phyloP scores from a whole-genome alignment of 192 early-diverging fungal species.

The Thoreauomyces humboldtii region DNA sequence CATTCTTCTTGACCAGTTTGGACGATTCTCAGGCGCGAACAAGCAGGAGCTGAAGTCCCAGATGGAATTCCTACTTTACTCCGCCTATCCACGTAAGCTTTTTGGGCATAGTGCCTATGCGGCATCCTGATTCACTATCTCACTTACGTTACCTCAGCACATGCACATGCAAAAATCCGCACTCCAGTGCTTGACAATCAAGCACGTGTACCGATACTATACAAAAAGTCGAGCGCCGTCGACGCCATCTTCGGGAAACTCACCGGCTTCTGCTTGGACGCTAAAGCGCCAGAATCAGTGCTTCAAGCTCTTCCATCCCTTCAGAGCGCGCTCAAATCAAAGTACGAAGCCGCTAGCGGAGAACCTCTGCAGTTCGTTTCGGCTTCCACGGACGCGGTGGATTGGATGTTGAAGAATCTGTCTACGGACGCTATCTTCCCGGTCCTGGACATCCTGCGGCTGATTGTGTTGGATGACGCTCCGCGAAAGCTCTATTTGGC shows the following conservation, averaged over 20 bases:
- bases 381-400: conserved; percentile 30
- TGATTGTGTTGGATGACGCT: conserved; percentile 47
- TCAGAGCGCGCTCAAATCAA: conserved; percentile 29
- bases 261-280: conserved; percentile 5
- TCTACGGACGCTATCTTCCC: conserved; percentile 58
- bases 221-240: conserved; percentile 35
- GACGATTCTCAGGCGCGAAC: conserved; percentile 65
- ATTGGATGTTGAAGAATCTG: conserved; percentile 34
- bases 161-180: conserved; percentile 52
- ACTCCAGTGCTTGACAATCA: conserved; percentile 41
- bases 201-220: conserved; percentile 35
- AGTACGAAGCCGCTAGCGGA: conserved; percentile 4
- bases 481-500: conserved; percentile 48
- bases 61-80: conserved; percentile 60
- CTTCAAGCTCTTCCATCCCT: conserved; percentile 12
- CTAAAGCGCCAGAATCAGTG: background rate
- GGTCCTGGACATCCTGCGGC: conserved; percentile 60
- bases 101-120: too few relatives aligned
- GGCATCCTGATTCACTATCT: background rate
- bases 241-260: conserved; percentile 47
- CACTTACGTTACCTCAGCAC: conserved; percentile 55
- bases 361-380: conserved; percentile 22
- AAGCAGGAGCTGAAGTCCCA: conserved; percentile 53
- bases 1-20: conserved; percentile 28
- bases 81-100: conserved; percentile 64